These are phyloP conservation scores for Hagleromyces aurorensis DNA, from an alignment of 805 yeast genomes.

Conservation along the genomic window DNA sequence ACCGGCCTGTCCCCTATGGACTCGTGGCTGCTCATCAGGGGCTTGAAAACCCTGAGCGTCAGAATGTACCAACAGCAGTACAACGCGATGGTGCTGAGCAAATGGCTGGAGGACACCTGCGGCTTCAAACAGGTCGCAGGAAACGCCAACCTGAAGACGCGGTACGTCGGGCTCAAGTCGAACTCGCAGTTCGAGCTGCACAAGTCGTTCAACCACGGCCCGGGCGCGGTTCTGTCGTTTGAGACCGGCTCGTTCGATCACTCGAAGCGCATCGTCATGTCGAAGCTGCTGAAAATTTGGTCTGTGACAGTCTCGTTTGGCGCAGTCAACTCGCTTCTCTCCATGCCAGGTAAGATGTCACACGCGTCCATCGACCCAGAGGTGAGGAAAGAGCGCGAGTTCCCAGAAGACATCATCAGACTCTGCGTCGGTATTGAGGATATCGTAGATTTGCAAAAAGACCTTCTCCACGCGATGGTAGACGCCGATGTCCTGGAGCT, in stretches of 20 bases:
- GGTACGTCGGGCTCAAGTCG: conserved; percentile 76
- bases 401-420: conserved; percentile 88
- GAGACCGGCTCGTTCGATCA: conserved; percentile 71
- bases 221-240: conserved; percentile 83
- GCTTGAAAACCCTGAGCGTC: conserved; percentile 79
- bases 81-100: conserved; percentile 69
- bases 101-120: conserved; percentile 49
- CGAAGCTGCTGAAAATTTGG: conserved; percentile 52
- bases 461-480: conserved; percentile 61
- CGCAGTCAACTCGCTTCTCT: conserved; percentile 83
- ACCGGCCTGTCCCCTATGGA: conserved; percentile 90
- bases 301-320: conserved; percentile 93
- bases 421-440: conserved; percentile 89
- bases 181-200: conserved; percentile 82
- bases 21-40: conserved; percentile 81
- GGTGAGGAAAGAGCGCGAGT: conserved; percentile 76
- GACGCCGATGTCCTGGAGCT: conserved; percentile 50
- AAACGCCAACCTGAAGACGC: conserved; percentile 39
- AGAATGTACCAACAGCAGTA: conserved; percentile 83
- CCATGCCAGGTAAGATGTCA: conserved; percentile 93
- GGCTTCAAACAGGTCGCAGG: conserved; percentile 40
- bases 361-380: conserved; percentile 93
- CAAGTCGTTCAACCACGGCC: conserved; percentile 66
- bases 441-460: conserved; percentile 71
- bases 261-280: conserved; percentile 67